Percentiles rank a stretch among this genome's conserved stretches.
These are phyloP conservation scores for Wickerhamiella brachini DNA, from an alignment of 805 yeast genomes.

Conservation along the genomic window DNA sequence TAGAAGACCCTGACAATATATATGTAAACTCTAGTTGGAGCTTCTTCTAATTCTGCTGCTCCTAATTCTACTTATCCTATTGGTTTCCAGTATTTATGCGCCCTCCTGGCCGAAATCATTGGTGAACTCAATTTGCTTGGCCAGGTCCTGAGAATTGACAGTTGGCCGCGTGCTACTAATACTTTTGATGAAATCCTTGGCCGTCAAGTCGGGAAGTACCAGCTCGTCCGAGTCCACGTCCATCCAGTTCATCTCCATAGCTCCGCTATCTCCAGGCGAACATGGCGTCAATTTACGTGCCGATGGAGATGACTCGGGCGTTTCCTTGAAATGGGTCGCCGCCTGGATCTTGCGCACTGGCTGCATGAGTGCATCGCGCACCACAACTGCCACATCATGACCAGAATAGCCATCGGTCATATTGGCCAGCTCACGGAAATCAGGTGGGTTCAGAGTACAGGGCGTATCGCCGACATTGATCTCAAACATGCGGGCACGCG, in stretches of 20 bases:
- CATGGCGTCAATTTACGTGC: slow-evolving; percentile 63
- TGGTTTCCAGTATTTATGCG: slow-evolving; percentile 40
- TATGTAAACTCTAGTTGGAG: background rate
- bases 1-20: no score
- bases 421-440: slow-evolving; percentile 65
- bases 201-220: slow-evolving; percentile 75
- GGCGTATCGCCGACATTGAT: slow-evolving; percentile 85
- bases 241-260: slow-evolving; percentile 86
- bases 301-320: slow-evolving; percentile 23
- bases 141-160: slow-evolving; percentile 72
- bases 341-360: slow-evolving; percentile 91
- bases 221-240: slow-evolving; percentile 80
- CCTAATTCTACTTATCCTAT: no score
- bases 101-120: slow-evolving; percentile 97
- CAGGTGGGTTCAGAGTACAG: slow-evolving; percentile 58
- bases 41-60: no score
- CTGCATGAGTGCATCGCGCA: slow-evolving; percentile 94
- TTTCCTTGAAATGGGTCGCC: slow-evolving; percentile 83
- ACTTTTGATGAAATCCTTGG: slow-evolving; percentile 88
- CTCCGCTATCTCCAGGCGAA: slow-evolving; percentile 88
- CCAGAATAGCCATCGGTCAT: slow-evolving; percentile 98
- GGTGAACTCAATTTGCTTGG: slow-evolving; percentile 76
- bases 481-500: slow-evolving; percentile 87
- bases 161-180: slow-evolving; percentile 88
- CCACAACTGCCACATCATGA: slow-evolving; percentile 92